Percentiles rank a stretch among this genome's conserved stretches.
phyloP scores from a whole-genome alignment of 345 rosid genomes.

The Camelina sativa region DNA sequence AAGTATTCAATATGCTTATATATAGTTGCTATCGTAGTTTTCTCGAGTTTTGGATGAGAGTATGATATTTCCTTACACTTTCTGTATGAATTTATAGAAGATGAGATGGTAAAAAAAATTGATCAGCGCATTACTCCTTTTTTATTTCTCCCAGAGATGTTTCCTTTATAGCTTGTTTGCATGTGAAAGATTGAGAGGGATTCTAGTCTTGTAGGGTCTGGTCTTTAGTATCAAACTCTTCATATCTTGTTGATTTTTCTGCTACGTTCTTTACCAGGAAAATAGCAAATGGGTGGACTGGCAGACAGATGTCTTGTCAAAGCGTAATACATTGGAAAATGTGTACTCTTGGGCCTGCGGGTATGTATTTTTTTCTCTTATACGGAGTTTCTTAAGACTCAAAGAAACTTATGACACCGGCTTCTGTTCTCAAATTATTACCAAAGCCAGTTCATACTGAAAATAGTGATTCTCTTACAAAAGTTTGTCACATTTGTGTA shows the following conservation, averaged over 20 bases:
- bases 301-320: constrained; percentile 69
- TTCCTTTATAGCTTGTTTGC: constrained; percentile 12
- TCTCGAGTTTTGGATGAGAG: background rate
- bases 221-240: constrained; percentile 13
- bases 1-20: background rate
- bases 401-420: constrained; percentile 6
- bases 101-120: constrained; percentile 10
- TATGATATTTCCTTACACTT: background rate
- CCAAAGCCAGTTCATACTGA: constrained; percentile 20
- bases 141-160: constrained; percentile 19
- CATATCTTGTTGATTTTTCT: constrained; percentile 19
- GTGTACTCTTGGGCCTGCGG: constrained; percentile 91
- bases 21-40: background rate
- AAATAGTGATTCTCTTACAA: constrained; percentile 14
- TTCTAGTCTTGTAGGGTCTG: constrained; percentile 17
- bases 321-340: constrained; percentile 85
- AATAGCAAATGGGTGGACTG: constrained; percentile 74
- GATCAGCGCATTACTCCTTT: constrained; percentile 9
- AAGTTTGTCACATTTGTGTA: constrained; percentile 20
- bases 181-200: constrained; percentile 18
- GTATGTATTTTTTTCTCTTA: constrained; percentile 51
- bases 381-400: constrained; percentile 3
- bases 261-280: constrained; percentile 52
- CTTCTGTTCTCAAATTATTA: constrained; percentile 7
- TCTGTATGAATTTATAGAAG: background rate